Percentiles rank a stretch among this genome's conserved stretches.
Evolutionary conservation across 2,329 filamentous ascomycete genomes (phyloP).

Genomic region (Cladophialophora carrionii): DNA sequence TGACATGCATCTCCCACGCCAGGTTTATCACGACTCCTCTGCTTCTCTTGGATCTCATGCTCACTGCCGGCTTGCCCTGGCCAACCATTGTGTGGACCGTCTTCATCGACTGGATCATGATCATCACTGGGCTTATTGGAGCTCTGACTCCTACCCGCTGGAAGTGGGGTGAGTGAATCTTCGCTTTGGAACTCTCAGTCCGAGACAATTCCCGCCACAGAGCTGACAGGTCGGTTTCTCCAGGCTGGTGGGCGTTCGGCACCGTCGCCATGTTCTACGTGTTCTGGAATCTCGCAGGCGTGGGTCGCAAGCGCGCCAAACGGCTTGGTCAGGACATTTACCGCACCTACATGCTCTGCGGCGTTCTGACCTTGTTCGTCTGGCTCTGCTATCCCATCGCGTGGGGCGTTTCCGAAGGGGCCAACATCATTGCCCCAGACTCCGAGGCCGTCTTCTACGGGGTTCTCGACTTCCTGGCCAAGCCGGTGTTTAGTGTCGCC

Average conservation of each 20-base stretch:
- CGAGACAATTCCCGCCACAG: neutral
- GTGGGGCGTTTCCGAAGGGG: slow-evolving; percentile 67
- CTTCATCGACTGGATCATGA: slow-evolving; percentile 67
- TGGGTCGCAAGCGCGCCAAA: slow-evolving; percentile 50
- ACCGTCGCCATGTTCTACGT: slow-evolving; percentile 45
- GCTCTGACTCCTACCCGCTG: slow-evolving; percentile 64
- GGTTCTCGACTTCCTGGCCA: slow-evolving; percentile 26
- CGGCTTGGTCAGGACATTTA: slow-evolving; percentile 57
- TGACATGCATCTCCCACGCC: slow-evolving; percentile 3
- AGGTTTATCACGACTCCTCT: slow-evolving; percentile 67
- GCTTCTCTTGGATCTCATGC: slow-evolving; percentile 63
- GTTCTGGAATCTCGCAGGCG: slow-evolving; percentile 12
- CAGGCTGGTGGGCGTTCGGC: slow-evolving; percentile 66
- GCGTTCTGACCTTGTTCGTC: slow-evolving; percentile 64
- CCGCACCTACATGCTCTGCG: slow-evolving; percentile 59
- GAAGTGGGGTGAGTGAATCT: slow-evolving; percentile 50
- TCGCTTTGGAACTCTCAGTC: neutral
- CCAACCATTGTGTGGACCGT: slow-evolving; percentile 65
- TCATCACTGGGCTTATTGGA: slow-evolving; percentile 66
- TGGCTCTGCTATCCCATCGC: slow-evolving; percentile 62
- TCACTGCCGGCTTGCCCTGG: slow-evolving; percentile 69
- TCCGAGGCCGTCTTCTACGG: slow-evolving; percentile 33
- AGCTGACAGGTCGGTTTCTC: slow-evolving; percentile 52
- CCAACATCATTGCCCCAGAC: slow-evolving; percentile 67
- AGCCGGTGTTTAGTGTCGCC: slow-evolving; percentile 16